Percentiles rank a stretch among this genome's conserved stretches.
Evolutionary conservation across 305 asterid genomes (phyloP).

Genomic region (Fraxinus ornus): DNA sequence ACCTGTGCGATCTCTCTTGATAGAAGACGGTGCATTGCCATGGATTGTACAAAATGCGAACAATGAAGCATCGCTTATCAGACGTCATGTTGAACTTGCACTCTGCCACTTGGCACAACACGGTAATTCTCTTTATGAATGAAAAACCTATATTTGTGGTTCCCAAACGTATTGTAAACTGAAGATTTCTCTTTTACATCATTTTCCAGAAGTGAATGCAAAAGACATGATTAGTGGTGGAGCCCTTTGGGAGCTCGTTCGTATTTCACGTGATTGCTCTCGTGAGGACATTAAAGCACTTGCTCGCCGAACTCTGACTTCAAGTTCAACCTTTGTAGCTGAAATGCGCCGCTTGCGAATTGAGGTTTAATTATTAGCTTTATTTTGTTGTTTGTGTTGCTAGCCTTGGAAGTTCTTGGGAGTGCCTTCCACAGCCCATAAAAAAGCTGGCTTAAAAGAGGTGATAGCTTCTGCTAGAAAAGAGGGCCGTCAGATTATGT

Average conservation of each 20-base stretch:
- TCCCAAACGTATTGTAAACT: conserved; percentile 8
- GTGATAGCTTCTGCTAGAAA: conserved; percentile 10
- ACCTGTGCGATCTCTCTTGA: conserved; percentile 67
- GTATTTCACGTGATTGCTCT: conserved; percentile 89
- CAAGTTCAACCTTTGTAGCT: conserved; percentile 70
- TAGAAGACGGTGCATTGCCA: conserved; percentile 87
- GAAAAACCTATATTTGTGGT: not conserved
- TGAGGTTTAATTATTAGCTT: conserved; percentile 47
- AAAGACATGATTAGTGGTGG: conserved; percentile 84
- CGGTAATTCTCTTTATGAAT: conserved; percentile 26
- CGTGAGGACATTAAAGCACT: conserved; percentile 91
- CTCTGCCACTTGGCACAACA: conserved; percentile 88
- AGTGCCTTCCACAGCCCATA: conserved; percentile 8
- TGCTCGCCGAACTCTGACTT: conserved; percentile 80
- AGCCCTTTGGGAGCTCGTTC: conserved; percentile 97
- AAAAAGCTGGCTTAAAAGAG: not conserved
- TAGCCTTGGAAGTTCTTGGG: conserved; percentile 21
- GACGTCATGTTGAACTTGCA: conserved; percentile 96
- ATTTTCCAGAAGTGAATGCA: conserved; percentile 68
- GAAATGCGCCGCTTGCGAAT: conserved; percentile 85
- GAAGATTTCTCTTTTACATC: not conserved
- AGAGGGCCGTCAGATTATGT: conserved; percentile 6
- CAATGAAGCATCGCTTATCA: conserved; percentile 84
- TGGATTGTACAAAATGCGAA: conserved; percentile 98
- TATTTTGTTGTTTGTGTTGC: conserved; percentile 9